Evolutionary conservation across 176 grass and related monocot genomes (phyloP), one percentile per base, ranked within the genome.

Genomic region (Hordeum marinum): DNA sequence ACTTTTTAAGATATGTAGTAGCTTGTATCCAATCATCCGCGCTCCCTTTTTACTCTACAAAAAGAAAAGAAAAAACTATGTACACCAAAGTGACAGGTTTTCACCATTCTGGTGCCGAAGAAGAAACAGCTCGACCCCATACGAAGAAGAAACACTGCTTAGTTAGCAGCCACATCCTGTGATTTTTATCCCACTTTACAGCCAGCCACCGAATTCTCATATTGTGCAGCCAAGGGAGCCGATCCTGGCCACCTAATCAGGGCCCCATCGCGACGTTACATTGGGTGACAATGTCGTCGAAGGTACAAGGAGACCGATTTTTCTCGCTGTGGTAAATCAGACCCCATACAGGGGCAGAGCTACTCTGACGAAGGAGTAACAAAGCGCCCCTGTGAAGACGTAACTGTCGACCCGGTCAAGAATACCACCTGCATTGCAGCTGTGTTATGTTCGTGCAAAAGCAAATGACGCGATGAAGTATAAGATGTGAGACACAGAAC

Each of bases 381-480:
- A 90, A 58, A 99, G 88, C 23, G 97, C 97, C 63, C 97, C 97
- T 3, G 97, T 92, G 92, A 99, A 99, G 59, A 96, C 94, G 35
- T 99, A 96, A 86, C 97, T 99, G 85, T 99, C 97, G 65, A 94
- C 85, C 85, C 97, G 92, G 73, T 99, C 97, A 80, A 99, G 94
- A 71, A 99, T 96, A 15, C 97, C 94, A 88, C 97, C 94, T 99
- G 90, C 86, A 90, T 68, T 82, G 23, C 42, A 84, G 23, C 48
- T 48, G 26, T 75, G 36, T 90, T 20, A 87, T 50, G 76, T 68
- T 90, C n/a, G 17, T 26, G 5, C 8, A 26, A 11, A 41, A 75
- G 60, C 32, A 60, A 60, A 75, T 60, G 46, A 58, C 20, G 72
- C 52, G 59, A 58, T 75, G 39, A 15, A 35, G 39, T 43, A n/a